Evolutionary conservation across 2,329 filamentous ascomycete species (phyloP).

Genomic region (Sclerotinia nivalis): DNA sequence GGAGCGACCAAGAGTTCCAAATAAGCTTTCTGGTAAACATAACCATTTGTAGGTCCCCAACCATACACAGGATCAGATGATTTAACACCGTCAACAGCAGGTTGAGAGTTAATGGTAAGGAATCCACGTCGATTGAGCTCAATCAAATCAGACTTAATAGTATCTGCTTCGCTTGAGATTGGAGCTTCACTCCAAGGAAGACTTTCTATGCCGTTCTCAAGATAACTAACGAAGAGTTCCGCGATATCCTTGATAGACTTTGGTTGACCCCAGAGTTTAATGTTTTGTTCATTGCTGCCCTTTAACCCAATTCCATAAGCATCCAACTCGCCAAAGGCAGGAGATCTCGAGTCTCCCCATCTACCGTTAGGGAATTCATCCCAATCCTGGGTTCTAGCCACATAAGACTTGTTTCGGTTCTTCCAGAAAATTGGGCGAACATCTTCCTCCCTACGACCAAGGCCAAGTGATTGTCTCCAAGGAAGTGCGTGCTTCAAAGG

Average conservation of each 20-base stretch:
- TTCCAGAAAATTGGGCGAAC: constrained; percentile 99
- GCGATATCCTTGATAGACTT: constrained; percentile 77
- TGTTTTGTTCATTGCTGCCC: constrained; percentile 93
- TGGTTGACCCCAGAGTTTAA: constrained; percentile 91
- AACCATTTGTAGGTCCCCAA: constrained; percentile 93
- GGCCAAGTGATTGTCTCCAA: constrained; percentile 91
- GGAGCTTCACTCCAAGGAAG: constrained; percentile 93
- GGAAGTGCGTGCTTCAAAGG: constrained; percentile 88
- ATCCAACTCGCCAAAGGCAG: constrained; percentile 93
- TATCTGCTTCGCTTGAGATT: constrained; percentile 78
- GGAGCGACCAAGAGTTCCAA: constrained; percentile 87
- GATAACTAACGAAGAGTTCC: constrained; percentile 80
- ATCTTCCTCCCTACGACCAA: constrained; percentile 87
- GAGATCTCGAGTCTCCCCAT: constrained; percentile 96
- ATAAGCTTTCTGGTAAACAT: constrained; percentile 98
- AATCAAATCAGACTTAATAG: constrained; percentile 75
- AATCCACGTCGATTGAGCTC: constrained; percentile 83
- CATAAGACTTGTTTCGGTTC: constrained; percentile 93
- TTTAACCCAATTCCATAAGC: constrained; percentile 92
- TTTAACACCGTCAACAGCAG: constrained; percentile 86
- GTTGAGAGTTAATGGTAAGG: constrained; percentile 96
- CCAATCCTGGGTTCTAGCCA: constrained; percentile 95
- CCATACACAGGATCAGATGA: constrained; percentile 85
- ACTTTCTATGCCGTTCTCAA: constrained; percentile 76
- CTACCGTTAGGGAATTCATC: constrained; percentile 98